Percentiles rank a stretch among this genome's conserved stretches.
These are phyloP conservation scores for Starmerella roubikii DNA, from an alignment of 805 yeast genomes.

Conservation along the genomic window DNA sequence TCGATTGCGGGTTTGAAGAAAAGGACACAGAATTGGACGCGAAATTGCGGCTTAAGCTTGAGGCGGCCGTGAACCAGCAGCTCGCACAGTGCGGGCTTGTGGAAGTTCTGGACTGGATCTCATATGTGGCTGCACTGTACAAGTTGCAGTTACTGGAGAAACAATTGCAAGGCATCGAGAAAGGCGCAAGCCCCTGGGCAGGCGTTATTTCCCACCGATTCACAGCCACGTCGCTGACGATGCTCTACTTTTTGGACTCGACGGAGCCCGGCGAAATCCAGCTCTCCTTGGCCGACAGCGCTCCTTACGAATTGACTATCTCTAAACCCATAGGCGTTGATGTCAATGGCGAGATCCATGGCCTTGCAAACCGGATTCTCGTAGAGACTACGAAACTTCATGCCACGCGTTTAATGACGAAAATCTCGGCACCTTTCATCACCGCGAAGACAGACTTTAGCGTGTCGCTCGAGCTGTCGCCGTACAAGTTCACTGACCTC, in stretches of 20 bases:
- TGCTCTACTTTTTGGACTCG: slow-evolving; percentile 49
- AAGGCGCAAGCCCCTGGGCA: slow-evolving; percentile 38
- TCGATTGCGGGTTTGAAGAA: slow-evolving; percentile 57
- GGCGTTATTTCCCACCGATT: slow-evolving; percentile 44
- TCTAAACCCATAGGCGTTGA: slow-evolving; percentile 3
- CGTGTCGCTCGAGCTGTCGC: slow-evolving; percentile 8
- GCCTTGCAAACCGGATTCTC: slow-evolving; percentile 4
- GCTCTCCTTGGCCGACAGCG: slow-evolving; percentile 1
- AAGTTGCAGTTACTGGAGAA: slow-evolving; percentile 47
- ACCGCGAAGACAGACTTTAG: slow-evolving; percentile 2
- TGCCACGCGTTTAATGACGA: slow-evolving; percentile 8
- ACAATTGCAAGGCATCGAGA: slow-evolving; percentile 39
- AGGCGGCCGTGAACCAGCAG: slow-evolving; percentile 40
- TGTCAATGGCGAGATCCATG: slow-evolving; percentile 1
- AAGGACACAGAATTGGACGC: slow-evolving; percentile 11
- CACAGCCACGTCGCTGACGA: slow-evolving; percentile 39
- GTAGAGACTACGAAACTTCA: slow-evolving; percentile 12
- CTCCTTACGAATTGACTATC: slow-evolving; percentile 5
- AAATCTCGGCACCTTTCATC: slow-evolving; percentile 14
- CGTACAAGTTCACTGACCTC: slow-evolving; percentile 12
- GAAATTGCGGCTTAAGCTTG: slow-evolving; percentile 33
- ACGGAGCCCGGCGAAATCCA: slow-evolving; percentile 4
- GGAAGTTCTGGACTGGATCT: slow-evolving; percentile 45
- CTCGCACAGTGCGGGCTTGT: slow-evolving; percentile 35
- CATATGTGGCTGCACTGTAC: slow-evolving; percentile 48